Conservation (phyloP, 345 rosid genomes). For the Citropsis articulata region DNA sequence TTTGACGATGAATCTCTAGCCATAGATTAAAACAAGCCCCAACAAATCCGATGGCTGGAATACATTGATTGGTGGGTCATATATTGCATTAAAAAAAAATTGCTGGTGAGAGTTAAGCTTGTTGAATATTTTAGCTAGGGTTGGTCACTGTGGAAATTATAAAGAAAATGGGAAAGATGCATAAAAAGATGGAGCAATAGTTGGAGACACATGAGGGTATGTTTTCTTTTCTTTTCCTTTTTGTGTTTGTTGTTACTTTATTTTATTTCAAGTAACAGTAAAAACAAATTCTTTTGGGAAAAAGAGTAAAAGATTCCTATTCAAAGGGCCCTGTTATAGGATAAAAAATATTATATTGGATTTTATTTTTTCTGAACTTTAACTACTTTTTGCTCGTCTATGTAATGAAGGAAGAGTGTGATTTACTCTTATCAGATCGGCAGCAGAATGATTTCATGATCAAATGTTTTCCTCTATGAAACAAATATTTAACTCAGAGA, state of each 20-base stretch:
- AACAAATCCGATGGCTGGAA: constrained; percentile 11
- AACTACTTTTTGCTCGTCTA: neutral
- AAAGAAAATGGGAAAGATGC: constrained; percentile 8
- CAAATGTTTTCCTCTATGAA: neutral
- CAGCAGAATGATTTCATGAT: neutral
- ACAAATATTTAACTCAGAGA: too few relatives aligned
- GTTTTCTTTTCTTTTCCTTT: neutral
- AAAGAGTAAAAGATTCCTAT: constrained; percentile 35
- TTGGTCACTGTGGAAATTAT: constrained; percentile 9
- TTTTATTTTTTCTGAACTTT: neutral
- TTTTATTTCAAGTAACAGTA: neutral
- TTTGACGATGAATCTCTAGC: neutral
- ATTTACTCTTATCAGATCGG: constrained; percentile 26
- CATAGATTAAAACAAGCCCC: neutral
- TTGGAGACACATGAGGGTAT: constrained; percentile 33
- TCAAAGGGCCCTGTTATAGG: neutral
- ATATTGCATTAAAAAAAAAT: neutral
- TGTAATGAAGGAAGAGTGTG: constrained; percentile 15
- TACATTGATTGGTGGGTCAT: constrained; percentile 11
- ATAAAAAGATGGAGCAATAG: constrained; percentile 35
- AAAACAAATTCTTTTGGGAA: constrained; percentile 23
- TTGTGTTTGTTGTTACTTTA: neutral
- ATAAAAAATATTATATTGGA: neutral
- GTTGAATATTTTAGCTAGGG: neutral
- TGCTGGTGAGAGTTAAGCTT: neutral